Percentiles rank a stretch among this genome's conserved stretches.
phyloP scores from a whole-genome alignment of 2,329 filamentous ascomycete genomes.

The Ophiostoma piceae region DNA sequence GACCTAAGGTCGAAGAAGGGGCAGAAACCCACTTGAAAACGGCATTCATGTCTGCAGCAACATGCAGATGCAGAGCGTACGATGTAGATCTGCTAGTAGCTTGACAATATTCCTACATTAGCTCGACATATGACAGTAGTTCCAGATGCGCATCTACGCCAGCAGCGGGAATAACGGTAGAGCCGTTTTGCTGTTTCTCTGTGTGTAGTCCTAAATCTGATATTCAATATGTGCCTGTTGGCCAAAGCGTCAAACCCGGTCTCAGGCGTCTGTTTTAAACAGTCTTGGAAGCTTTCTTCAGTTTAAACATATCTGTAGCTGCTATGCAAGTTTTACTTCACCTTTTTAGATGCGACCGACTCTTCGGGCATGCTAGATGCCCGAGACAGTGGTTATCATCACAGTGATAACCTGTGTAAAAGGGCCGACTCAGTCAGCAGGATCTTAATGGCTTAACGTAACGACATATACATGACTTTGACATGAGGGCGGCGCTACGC shows the following conservation, averaged over 20 bases:
- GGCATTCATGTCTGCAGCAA: neutral
- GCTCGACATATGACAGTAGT: neutral
- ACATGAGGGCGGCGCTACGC: neutral
- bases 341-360: neutral
- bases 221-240: neutral
- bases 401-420: neutral
- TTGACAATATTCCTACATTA: neutral
- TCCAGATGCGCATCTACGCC: neutral
- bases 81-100: neutral
- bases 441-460: neutral
- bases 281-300: neutral
- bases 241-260: neutral
- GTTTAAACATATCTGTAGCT: neutral
- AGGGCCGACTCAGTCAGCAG: neutral
- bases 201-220: neutral
- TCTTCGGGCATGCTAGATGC: neutral
- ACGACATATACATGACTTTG: neutral
- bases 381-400: neutral
- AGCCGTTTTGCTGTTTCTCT: neutral
- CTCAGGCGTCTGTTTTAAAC: neutral
- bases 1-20: neutral
- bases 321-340: neutral
- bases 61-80: neutral
- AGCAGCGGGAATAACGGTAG: neutral
- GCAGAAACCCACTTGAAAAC: no score